Evolutionary conservation across 1,284 basidiomycete species (phyloP).

Genomic region (Butyriboletus appendiculatus): DNA sequence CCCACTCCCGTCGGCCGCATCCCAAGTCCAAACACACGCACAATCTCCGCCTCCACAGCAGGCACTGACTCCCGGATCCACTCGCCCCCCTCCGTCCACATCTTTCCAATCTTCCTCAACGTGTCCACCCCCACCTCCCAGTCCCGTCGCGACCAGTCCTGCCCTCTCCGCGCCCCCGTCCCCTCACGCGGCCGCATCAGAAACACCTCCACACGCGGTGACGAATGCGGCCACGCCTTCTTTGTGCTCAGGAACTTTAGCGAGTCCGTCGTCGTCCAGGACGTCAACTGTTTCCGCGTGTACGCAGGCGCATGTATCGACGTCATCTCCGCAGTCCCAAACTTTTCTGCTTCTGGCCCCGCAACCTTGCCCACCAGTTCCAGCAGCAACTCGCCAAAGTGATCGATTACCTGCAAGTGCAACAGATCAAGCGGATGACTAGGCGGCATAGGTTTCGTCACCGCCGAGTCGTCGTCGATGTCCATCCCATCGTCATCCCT

Average conservation of each 20-base stretch:
- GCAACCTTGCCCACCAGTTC: conserved; percentile 58
- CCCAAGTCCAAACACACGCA: conserved; percentile 47
- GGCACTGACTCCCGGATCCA: conserved; percentile 48
- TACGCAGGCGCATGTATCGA: conserved; percentile 61
- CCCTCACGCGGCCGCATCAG: conserved; percentile 48
- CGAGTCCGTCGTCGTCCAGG: conserved; percentile 58
- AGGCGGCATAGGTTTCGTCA: conserved; percentile 35
- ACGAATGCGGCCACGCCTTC: conserved; percentile 34
- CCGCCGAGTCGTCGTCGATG: conserved; percentile 52
- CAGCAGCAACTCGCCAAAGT: conserved; percentile 61
- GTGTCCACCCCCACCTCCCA: conserved; percentile 56
- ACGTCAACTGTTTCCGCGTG: conserved; percentile 40
- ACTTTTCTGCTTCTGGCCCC: conserved; percentile 41
- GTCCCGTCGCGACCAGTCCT: conserved; percentile 67
- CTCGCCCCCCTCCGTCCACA: conserved; percentile 53
- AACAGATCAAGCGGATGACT: conserved; percentile 64
- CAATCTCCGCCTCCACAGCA: conserved; percentile 49
- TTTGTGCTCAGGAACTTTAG: conserved; percentile 54
- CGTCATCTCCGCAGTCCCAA: conserved; percentile 30
- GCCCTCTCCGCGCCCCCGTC: conserved; percentile 55
- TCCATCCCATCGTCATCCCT: conserved; percentile 57
- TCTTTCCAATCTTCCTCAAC: conserved; percentile 48
- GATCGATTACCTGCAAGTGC: conserved; percentile 66
- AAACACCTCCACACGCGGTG: conserved; percentile 52
- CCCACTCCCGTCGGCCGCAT: conserved; percentile 53